A percentile compares a stretch with the other conserved stretches of the same genome.
phyloP scores from a whole-genome alignment of 2,329 filamentous ascomycete genomes.

The Lachnellula cervina region DNA sequence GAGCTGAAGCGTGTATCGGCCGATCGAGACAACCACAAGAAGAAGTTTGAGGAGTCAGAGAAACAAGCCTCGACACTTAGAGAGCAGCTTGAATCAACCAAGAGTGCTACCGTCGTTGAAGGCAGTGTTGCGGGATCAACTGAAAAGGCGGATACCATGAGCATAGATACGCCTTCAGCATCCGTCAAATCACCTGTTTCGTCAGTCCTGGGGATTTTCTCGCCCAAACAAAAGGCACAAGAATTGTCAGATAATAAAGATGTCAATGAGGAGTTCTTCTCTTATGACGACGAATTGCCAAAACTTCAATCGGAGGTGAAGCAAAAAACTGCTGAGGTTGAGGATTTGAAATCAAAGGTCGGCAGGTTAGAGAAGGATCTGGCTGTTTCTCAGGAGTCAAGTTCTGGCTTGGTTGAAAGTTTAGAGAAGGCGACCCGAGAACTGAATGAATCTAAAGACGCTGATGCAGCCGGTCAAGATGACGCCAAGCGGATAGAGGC shows the following conservation, averaged over 20 bases:
- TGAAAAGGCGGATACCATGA: slow-evolving; percentile 23
- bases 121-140: slow-evolving; percentile 9
- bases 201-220: slow-evolving; percentile 46
- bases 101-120: slow-evolving; percentile 37
- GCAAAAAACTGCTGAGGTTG: slow-evolving; percentile 65
- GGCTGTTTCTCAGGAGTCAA: slow-evolving; percentile 65
- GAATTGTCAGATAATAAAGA: slow-evolving; percentile 33
- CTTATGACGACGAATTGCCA: slow-evolving; percentile 82
- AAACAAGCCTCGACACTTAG: slow-evolving; percentile 56
- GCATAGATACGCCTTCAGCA: slow-evolving; percentile 30
- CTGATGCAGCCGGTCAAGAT: slow-evolving; percentile 30
- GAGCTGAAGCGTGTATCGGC: slow-evolving; percentile 82
- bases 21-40: slow-evolving; percentile 76
- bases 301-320: slow-evolving; percentile 72
- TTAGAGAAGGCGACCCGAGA: slow-evolving; percentile 43
- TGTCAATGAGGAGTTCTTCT: slow-evolving; percentile 73
- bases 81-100: slow-evolving; percentile 58
- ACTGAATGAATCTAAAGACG: slow-evolving; percentile 68
- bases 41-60: slow-evolving; percentile 66
- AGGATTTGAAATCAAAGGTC: slow-evolving; percentile 65
- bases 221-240: slow-evolving; percentile 41
- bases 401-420: slow-evolving; percentile 53
- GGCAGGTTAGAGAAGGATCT: slow-evolving; percentile 65
- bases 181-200: slow-evolving; percentile 43
- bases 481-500: slow-evolving; percentile 19